Conservation (phyloP, 2,329 filamentous ascomycete species). For the Monilinia laxa region DNA sequence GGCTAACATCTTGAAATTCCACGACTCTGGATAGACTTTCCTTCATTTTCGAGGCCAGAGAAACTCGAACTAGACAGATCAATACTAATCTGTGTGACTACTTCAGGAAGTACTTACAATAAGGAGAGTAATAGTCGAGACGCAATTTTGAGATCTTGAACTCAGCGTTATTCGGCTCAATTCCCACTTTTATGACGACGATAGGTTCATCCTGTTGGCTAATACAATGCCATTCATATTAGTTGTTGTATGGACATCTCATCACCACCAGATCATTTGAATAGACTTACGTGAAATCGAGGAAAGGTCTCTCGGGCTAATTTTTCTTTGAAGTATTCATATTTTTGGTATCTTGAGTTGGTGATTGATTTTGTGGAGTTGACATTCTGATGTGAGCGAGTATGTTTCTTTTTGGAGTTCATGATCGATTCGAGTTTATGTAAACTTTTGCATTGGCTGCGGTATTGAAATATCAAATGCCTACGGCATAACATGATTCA, state of each 20-base stretch:
- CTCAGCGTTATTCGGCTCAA: neutral
- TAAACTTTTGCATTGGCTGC: neutral
- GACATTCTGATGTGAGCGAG: neutral
- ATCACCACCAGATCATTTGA: neutral
- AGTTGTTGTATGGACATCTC: neutral
- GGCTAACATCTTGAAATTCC: neutral
- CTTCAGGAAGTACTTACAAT: neutral
- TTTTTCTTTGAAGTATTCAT: neutral
- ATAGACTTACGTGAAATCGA: neutral
- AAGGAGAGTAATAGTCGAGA: neutral
- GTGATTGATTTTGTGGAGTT: neutral
- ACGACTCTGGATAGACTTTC: neutral
- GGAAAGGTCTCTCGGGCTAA: neutral
- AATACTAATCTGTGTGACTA: neutral
- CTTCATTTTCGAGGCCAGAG: neutral
- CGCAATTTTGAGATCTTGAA: slow-evolving; percentile 1
- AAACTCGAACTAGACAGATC: neutral
- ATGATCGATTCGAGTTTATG: neutral
- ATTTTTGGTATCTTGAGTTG: neutral
- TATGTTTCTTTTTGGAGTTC: neutral
- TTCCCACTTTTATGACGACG: neutral
- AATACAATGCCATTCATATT: neutral
- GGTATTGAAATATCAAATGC: neutral
- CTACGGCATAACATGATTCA: neutral
- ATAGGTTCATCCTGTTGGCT: neutral